Conservation (phyloP, 768 basidiomycete genomes). For the Rhodotorula graminis region DNA sequence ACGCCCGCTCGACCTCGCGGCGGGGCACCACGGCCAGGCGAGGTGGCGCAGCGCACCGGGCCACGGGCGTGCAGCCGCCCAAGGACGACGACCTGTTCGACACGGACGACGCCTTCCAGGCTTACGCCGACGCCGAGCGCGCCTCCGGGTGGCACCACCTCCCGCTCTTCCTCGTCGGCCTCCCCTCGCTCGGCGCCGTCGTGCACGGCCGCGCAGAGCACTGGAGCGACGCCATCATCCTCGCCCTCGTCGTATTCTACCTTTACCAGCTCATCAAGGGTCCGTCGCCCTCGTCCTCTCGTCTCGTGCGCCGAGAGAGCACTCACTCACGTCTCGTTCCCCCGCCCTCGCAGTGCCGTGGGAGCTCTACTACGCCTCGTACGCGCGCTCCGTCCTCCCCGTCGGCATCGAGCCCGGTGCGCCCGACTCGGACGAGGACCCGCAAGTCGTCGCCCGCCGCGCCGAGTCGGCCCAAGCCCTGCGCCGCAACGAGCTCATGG, state of each 20-base stretch:
- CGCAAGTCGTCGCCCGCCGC: conserved; percentile 4
- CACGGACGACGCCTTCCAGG: conserved; percentile 24
- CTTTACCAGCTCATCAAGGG: conserved; percentile 44
- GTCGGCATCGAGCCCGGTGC: not conserved
- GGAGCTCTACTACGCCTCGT: conserved; percentile 45
- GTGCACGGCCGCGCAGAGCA: conserved; percentile 42
- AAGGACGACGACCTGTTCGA: conserved; percentile 6
- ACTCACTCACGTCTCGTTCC: not conserved
- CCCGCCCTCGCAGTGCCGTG: conserved; percentile 40
- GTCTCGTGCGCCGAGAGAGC: not conserved
- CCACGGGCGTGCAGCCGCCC: conserved; percentile 13
- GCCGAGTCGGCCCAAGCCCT: conserved; percentile 26
- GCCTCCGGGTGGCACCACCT: conserved; percentile 38
- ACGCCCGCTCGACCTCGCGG: not conserved
- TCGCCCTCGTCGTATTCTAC: conserved; percentile 43
- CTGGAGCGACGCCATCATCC: conserved; percentile 43
- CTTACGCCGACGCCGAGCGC: not conserved
- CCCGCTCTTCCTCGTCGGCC: conserved; percentile 42
- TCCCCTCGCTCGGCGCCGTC: conserved; percentile 42
- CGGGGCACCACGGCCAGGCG: no score
- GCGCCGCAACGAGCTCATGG: conserved; percentile 34
- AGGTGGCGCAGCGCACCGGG: not conserved
- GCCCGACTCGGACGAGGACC: conserved; percentile 9
- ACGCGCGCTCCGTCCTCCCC: conserved; percentile 37
- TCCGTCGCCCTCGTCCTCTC: not conserved